A percentile compares a stretch with the other conserved stretches of the same genome.
Conservation (phyloP, 23 red algal species). For the Chondrus crispus region DNA sequence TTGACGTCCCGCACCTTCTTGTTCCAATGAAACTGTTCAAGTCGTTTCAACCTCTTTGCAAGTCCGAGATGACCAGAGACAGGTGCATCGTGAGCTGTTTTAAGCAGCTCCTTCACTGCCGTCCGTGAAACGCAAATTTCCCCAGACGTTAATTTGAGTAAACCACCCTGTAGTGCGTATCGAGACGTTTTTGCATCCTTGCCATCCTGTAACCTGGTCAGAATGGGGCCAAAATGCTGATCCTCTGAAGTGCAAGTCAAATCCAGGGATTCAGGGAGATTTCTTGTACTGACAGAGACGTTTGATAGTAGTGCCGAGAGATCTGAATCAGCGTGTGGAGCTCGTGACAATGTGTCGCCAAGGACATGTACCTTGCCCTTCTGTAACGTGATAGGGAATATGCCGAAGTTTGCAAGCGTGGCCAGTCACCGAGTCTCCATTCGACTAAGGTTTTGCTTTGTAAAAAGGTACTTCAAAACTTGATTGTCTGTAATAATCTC, state of each 20-base stretch:
- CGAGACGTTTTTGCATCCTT: neutral
- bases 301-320: too few species aligned
- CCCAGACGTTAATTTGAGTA: neutral
- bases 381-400: neutral
- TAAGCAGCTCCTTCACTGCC: neutral
- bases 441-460: neutral
- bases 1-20: neutral
- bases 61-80: neutral
- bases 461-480: neutral
- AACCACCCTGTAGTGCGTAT: neutral
- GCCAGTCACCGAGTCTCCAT: neutral
- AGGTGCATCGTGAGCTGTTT: neutral
- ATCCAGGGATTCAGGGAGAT: too few species aligned
- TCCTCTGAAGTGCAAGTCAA: too few species aligned
- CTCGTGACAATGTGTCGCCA: neutral
- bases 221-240: neutral
- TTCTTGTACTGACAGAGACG: too few species aligned
- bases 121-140: neutral
- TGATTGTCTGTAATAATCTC: neutral
- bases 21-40: neutral
- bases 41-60: neutral
- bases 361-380: neutral
- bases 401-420: neutral
- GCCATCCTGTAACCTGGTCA: too few species aligned
- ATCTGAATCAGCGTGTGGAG: neutral